Evolutionary conservation across 2,329 filamentous ascomycete genomes (phyloP).

Genomic region (Exserohilum turcica): DNA sequence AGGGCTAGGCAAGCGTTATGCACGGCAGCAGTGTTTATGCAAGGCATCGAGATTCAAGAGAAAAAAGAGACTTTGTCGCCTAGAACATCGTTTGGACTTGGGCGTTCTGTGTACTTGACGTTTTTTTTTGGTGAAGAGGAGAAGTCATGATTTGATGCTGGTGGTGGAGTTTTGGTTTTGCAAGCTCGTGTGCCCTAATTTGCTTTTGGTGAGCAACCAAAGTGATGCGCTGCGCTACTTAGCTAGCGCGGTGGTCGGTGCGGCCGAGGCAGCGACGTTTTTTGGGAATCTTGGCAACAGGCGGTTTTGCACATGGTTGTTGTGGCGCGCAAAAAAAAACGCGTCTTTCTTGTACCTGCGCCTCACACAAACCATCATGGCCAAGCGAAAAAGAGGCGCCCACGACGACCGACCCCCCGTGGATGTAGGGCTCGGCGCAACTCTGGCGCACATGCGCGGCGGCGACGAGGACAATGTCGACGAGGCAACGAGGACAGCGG

Average conservation of each 20-base stretch:
- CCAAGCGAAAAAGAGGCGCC: constrained; percentile 38
- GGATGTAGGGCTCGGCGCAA: constrained; percentile 38
- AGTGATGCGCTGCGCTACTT: no score
- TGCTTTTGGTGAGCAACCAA: no score
- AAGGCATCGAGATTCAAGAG: no score
- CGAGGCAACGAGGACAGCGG: constrained; percentile 12
- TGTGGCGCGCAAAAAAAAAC: background rate
- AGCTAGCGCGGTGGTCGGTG: constrained; percentile 3
- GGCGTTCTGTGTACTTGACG: no score
- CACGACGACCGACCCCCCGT: constrained; percentile 23
- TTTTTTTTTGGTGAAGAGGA: no score
- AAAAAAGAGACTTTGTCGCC: no score
- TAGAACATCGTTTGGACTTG: no score
- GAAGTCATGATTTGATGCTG: no score
- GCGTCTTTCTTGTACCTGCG: background rate
- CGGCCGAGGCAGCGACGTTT: background rate
- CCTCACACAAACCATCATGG: constrained; percentile 24
- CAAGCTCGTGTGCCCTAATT: no score
- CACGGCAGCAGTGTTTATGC: no score
- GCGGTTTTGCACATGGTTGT: background rate
- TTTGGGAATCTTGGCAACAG: background rate
- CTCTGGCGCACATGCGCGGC: constrained; percentile 34
- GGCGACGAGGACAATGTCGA: constrained; percentile 22
- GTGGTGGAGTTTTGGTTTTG: no score
- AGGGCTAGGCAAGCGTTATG: no score